phyloP scores from a whole-genome alignment of 2,329 filamentous ascomycete genomes.

The Penicillium nordicum region DNA sequence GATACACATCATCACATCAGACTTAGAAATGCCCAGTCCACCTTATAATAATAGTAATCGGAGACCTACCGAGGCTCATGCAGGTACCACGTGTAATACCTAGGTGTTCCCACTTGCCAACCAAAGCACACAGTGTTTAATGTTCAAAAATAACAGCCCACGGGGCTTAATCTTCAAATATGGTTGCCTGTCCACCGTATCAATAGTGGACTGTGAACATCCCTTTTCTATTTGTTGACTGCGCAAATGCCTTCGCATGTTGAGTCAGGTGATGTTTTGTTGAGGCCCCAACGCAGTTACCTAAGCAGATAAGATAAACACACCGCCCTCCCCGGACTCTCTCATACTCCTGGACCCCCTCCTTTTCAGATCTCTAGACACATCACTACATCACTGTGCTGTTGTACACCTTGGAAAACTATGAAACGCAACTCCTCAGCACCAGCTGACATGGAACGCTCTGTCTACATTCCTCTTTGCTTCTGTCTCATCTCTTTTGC shows the following conservation, averaged over 20 bases:
- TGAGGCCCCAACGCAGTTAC: conserved; percentile 12
- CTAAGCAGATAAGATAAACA: conserved; percentile 4
- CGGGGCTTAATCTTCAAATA: neutral
- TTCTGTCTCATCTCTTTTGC: conserved; percentile 39
- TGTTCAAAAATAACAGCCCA: neutral
- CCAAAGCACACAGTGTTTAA: neutral
- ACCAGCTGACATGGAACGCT: conserved; percentile 30
- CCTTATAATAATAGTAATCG: neutral
- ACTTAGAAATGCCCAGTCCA: neutral
- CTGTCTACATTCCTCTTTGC: conserved; percentile 36
- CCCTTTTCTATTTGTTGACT: neutral
- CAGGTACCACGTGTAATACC: conserved; percentile 1
- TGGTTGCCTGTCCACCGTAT: neutral
- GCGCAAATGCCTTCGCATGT: neutral
- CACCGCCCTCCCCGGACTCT: conserved; percentile 2
- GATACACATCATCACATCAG: neutral
- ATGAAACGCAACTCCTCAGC: conserved; percentile 16
- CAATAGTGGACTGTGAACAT: neutral
- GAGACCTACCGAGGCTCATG: neutral
- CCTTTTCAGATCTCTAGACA: neutral
- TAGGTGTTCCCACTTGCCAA: neutral
- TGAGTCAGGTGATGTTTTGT: conserved; percentile 12
- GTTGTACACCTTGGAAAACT: neutral
- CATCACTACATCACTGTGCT: neutral
- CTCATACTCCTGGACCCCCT: conserved; percentile 1